Conservation (phyloP, 768 basidiomycete genomes). For the Kwoniella heveanensis region DNA sequence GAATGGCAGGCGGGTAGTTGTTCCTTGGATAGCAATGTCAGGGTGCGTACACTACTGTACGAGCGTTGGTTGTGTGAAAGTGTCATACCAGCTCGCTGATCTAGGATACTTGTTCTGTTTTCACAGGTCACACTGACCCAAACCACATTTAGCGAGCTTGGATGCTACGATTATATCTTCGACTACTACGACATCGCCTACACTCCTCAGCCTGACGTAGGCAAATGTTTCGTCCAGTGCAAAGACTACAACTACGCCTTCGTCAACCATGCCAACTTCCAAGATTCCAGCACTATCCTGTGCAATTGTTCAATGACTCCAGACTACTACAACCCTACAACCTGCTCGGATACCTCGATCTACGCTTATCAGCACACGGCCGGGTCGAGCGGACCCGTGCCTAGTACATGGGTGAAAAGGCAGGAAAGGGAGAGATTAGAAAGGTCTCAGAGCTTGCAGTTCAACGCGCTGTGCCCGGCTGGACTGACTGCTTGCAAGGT, state of each 20-base stretch:
- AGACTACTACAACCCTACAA: not conserved
- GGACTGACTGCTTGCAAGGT: conserved; percentile 5
- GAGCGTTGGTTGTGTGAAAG: not conserved
- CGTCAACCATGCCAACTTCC: not conserved
- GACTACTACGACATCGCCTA: not conserved
- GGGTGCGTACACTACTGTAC: not conserved
- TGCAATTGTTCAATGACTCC: conserved; percentile 1
- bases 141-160: conserved; percentile 3
- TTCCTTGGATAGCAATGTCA: not conserved
- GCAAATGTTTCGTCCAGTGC: conserved; percentile 5
- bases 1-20: not conserved
- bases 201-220: not conserved
- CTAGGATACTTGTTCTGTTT: not conserved
- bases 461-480: conserved; percentile 4
- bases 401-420: not conserved
- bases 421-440: not conserved
- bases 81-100: not conserved
- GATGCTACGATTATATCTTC: not conserved
- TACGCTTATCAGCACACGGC: conserved; percentile 5
- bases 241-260: conserved; percentile 2
- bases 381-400: not conserved
- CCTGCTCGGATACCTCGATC: not conserved
- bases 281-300: not conserved
- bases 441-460: not conserved
- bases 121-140: not conserved